Evolutionary conservation across 2,329 filamentous ascomycete genomes (phyloP), one percentile per base, ranked within the genome.

Genomic region (Penicillium vulpinum): DNA sequence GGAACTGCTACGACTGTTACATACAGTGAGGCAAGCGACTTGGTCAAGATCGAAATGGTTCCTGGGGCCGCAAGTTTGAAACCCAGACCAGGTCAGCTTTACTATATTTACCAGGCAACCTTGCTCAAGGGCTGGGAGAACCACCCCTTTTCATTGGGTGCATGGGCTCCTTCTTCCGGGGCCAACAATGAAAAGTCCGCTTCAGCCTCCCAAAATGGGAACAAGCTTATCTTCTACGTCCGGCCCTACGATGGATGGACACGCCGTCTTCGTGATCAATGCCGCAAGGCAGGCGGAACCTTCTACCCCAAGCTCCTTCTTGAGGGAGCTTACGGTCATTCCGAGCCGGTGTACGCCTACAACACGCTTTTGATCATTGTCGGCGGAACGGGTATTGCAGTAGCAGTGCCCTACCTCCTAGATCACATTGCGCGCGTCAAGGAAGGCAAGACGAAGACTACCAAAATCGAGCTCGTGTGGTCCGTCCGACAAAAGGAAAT

Each of bases 361-460:
- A 69, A 85, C 58, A 81, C 85, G 7, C 65, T 73, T 9, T 68
- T 85, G 18, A 79, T 83, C 0, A 65, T 82, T 10, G 80, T 72
- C 16, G 63, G 62, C 13, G 62, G 64, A n/a, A 64, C 58, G 11
- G 59, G 63, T 35, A 41, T 56, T 8, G 49, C 58, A 75, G 80
- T 31, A 78, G 86, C 58, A 16, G 55, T 60, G 2, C 58, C 58
- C 75, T 68, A 70, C 54, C 56, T 71, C 16, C 58, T 64, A 31
- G 63, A 67, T 10, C 62, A 67, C 52, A 48, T 68, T 18, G 52
- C 54, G 4, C 62, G 60, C 35, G 44, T 35, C 9, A 43, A 29
- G 26, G 38, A 41, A 6, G 28, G 38, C 44, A 49, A 44, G 36
- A 50, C 36, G 50, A 46, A 50, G 28, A 51, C 52, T 31, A 48